Evolutionary conservation across 495 filamentous ascomycete genomes (phyloP), one percentile per base, ranked within the genome.

Genomic region (Aspergillus saccharolyticus): DNA sequence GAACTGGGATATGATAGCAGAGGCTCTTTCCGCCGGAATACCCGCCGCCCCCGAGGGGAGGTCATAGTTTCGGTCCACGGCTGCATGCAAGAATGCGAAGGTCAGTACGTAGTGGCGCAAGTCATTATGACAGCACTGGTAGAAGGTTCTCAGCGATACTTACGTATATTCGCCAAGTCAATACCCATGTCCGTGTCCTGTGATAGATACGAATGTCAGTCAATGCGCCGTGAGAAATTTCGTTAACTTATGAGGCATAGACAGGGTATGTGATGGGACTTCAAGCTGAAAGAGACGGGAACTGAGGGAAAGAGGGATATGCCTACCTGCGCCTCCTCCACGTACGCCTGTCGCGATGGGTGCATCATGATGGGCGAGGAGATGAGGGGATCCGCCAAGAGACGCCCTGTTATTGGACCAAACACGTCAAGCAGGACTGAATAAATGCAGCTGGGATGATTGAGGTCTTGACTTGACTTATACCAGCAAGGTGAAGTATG

Each of bases 321-420:
- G 47, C 86, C 82, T 83, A 91, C 89, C 78, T 89, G 83, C 19
- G 77, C 85, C 64, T 96, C 94, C 78, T 97, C 94, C 59, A 97
- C 90, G 74, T 96, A 96, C n/a, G 94, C 92, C 70, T 92, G 88
- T 62, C 94, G 81, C 63, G 94, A 82, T 42, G 94, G 94, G 76
- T 97, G 94, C 78, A 97, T 91, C 83, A 84, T 84, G 55, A 69
- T 82, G 73, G 61, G 58, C 51, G 56, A 19, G 12, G 44, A 42
- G 45, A 24, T 43, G 21, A 51, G 47, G 50, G 46, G 44, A 42
- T 43, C 16, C 14, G 21, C 16, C 19, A 51, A 50, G 33, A 39
- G 14, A 15, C 14, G 4, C 12, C 33, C 52, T 53, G 48, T 55
- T 44, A 45, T 43, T 54, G 53, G 57, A 51, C 42, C n/a, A 42